Evolutionary conservation across 495 filamentous ascomycete genomes (phyloP).

Genomic region (Penicilliopsis zonata): DNA sequence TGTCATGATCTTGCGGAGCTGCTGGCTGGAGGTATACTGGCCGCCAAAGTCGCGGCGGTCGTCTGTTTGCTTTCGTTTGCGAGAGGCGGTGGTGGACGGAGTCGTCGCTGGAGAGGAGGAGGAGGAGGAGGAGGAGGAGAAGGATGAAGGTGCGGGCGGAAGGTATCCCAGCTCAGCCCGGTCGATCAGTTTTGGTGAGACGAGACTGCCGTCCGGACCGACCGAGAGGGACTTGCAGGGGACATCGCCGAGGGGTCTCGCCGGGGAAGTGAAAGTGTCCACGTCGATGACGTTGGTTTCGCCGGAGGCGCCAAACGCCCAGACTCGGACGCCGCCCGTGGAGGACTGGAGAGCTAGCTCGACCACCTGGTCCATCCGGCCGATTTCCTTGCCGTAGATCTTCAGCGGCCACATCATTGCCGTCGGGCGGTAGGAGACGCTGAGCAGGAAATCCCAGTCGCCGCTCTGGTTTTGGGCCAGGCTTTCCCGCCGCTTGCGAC

Average conservation of each 20-base stretch:
- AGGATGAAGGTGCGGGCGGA: too few species aligned
- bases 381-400: constrained; percentile 31
- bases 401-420: constrained; percentile 31
- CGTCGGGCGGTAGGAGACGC: constrained; percentile 21
- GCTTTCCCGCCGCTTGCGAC: constrained; percentile 19
- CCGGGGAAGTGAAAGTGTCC: constrained; percentile 16
- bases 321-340: constrained; percentile 23
- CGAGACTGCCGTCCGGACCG: constrained; percentile 17
- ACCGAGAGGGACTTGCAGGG: constrained; percentile 16
- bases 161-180: constrained; percentile 3
- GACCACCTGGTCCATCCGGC: constrained; percentile 21
- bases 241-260: constrained; percentile 5
- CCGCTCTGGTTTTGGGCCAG: constrained; percentile 25
- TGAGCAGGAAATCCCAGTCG: constrained; percentile 29
- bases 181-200: constrained; percentile 8
- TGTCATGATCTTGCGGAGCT: constrained; percentile 4
- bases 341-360: constrained; percentile 25
- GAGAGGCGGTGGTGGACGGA: too few species aligned
- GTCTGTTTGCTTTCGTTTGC: constrained; percentile 20
- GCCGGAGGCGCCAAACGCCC: constrained; percentile 25
- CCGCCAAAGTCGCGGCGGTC: constrained; percentile 13
- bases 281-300: constrained; percentile 23
- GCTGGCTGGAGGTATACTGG: constrained; percentile 11
- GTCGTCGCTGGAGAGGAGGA: too few species aligned
- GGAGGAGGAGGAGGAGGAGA: too few species aligned